These are phyloP conservation scores for Nakazawaea ambrosiae DNA, from an alignment of 805 yeast genomes.

Conservation along the genomic window DNA sequence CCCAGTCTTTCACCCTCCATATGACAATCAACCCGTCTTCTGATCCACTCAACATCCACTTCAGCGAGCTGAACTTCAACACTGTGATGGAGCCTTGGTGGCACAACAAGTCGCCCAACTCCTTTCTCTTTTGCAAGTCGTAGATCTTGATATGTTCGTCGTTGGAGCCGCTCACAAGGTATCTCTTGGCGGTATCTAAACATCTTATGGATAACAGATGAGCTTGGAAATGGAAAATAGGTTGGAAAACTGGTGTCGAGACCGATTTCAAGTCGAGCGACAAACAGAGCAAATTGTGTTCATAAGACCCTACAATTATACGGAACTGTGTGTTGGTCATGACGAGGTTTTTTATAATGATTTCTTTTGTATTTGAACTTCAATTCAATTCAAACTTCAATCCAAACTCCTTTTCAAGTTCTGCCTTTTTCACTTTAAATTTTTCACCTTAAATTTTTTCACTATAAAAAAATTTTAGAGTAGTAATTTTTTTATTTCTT, in stretches of 20 bases:
- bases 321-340: slow-evolving; percentile 53
- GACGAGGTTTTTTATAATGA: no score
- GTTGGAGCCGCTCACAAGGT: slow-evolving; percentile 88
- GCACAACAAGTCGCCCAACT: slow-evolving; percentile 81
- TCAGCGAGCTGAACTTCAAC: slow-evolving; percentile 68
- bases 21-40: slow-evolving; percentile 86
- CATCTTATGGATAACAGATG: slow-evolving; percentile 85
- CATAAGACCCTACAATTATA: slow-evolving; percentile 91
- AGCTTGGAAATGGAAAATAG: slow-evolving; percentile 93
- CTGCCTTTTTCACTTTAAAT: no score
- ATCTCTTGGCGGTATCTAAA: slow-evolving; percentile 74
- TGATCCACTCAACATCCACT: slow-evolving; percentile 87
- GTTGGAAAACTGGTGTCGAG: slow-evolving; percentile 68
- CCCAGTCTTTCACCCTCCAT: slow-evolving; percentile 98
- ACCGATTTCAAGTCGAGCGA: slow-evolving; percentile 52
- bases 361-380: no score
- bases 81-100: slow-evolving; percentile 87
- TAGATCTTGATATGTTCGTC: slow-evolving; percentile 94
- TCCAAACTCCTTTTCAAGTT: no score
- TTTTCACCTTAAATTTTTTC: no score
- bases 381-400: no score
- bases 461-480: no score
- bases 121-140: slow-evolving; percentile 89
- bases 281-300: slow-evolving; percentile 82
- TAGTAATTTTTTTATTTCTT: no score